These are phyloP conservation scores for Colletotrichum somersetense DNA, from an alignment of 2,329 filamentous ascomycete genomes.

Conservation along the genomic window DNA sequence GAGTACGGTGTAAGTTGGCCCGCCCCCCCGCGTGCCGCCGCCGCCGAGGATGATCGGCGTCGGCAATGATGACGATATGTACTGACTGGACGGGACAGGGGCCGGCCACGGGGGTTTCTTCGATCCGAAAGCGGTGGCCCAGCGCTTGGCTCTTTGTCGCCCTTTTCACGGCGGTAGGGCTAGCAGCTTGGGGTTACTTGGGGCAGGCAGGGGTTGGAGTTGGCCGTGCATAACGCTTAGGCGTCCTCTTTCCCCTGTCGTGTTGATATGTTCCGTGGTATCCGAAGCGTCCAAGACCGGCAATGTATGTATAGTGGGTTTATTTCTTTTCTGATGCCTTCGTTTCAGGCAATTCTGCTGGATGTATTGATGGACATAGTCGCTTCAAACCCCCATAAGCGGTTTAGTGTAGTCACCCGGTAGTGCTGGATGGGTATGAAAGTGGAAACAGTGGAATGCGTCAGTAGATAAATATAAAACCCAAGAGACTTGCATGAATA, in stretches of 20 bases:
- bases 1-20: slow-evolving; percentile 49
- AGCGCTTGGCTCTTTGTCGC: background rate
- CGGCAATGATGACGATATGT: background rate
- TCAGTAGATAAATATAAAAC: background rate
- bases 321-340: background rate
- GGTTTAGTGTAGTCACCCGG: too few relatives aligned
- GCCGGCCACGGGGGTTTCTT: background rate
- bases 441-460: background rate
- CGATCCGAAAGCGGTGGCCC: background rate
- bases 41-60: background rate
- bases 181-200: background rate
- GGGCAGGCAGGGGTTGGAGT: background rate
- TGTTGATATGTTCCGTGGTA: too few relatives aligned
- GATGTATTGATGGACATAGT: background rate
- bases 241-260: background rate
- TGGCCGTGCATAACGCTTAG: too few relatives aligned
- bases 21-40: too few relatives aligned
- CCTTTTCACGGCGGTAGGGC: background rate
- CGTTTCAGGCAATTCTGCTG: background rate
- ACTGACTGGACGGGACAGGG: slow-evolving; percentile 8
- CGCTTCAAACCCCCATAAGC: too few relatives aligned
- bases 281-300: background rate
- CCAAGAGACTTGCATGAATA: background rate
- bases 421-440: background rate
- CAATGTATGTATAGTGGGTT: background rate